A percentile compares a stretch with the other conserved stretches of the same genome.
phyloP scores from a whole-genome alignment of 371 early-diverging fungal genomes.

The Actinomucor elegans region DNA sequence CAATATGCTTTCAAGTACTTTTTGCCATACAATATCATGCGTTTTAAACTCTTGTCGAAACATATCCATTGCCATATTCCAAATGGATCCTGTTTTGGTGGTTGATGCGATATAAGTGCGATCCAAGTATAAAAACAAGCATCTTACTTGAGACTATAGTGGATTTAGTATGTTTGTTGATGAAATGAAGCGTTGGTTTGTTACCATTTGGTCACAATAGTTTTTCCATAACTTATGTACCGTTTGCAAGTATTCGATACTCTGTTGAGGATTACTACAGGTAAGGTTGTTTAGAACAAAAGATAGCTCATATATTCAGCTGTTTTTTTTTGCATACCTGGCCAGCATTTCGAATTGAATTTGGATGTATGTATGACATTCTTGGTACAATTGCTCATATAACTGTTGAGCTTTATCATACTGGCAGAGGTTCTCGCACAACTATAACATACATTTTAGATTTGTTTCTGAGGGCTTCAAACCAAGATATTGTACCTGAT shows the following conservation, averaged over 20 bases:
- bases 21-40: constrained; percentile 49
- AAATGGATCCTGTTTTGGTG: constrained; percentile 68
- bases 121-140: constrained; percentile 89
- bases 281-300: no score
- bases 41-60: constrained; percentile 65
- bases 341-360: constrained; percentile 11
- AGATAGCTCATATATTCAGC: no score
- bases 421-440: constrained; percentile 86
- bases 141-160: constrained; percentile 69
- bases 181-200: not conserved
- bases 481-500: constrained; percentile 50
- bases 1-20: constrained; percentile 54
- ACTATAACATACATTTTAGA: constrained; percentile 20
- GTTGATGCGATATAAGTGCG: constrained; percentile 83
- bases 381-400: constrained; percentile 61
- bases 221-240: constrained; percentile 64
- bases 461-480: not conserved
- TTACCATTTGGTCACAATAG: constrained; percentile 73
- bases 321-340: not conserved
- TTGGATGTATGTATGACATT: constrained; percentile 53
- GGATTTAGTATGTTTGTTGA: not conserved
- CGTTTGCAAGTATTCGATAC: constrained; percentile 49
- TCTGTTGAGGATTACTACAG: constrained; percentile 15
- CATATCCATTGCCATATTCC: constrained; percentile 81
- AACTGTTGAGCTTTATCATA: constrained; percentile 69